These are phyloP conservation scores for Davidsoniella virescens DNA, from an alignment of 2,329 filamentous ascomycete species.

Conservation along the genomic window DNA sequence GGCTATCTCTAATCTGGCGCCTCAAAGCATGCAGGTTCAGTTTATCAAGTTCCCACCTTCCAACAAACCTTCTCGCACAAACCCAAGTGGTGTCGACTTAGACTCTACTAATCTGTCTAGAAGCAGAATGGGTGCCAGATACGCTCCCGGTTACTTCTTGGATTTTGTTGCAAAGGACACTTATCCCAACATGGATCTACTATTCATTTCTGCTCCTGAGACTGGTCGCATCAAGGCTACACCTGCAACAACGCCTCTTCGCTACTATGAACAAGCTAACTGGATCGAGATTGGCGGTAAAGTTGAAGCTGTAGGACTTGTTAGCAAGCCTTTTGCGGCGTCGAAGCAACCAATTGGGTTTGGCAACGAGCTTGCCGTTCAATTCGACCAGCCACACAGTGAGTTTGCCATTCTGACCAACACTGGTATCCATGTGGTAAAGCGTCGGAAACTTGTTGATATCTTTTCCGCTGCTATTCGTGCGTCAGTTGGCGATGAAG, in stretches of 20 bases:
- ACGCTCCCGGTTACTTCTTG: constrained; percentile 80
- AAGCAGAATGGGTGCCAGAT: constrained; percentile 41
- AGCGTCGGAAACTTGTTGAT: constrained; percentile 72
- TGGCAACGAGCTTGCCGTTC: constrained; percentile 90
- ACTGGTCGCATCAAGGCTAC: constrained; percentile 63
- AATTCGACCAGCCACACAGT: constrained; percentile 67
- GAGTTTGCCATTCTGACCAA: constrained; percentile 89
- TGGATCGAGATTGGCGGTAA: constrained; percentile 61
- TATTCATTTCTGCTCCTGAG: constrained; percentile 81
- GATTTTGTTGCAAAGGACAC: constrained; percentile 57
- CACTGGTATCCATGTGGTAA: constrained; percentile 72
- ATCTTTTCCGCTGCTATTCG: constrained; percentile 75
- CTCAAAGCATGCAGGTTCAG: constrained; percentile 93
- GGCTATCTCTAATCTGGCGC: constrained; percentile 45
- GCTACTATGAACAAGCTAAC: constrained; percentile 63
- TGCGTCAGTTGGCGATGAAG: constrained; percentile 57
- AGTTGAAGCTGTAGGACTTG: constrained; percentile 63
- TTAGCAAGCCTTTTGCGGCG: constrained; percentile 57
- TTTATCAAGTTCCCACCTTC: constrained; percentile 85
- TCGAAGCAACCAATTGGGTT: constrained; percentile 57
- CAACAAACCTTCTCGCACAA: constrained; percentile 20
- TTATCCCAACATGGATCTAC: constrained; percentile 41
- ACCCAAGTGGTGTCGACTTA: constrained; percentile 29
- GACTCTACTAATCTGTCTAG: constrained; percentile 32
- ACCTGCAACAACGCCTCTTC: constrained; percentile 33